These are phyloP conservation scores for Tolypocladium guangdongense DNA, from an alignment of 2,329 filamentous ascomycete genomes.

Conservation along the genomic window DNA sequence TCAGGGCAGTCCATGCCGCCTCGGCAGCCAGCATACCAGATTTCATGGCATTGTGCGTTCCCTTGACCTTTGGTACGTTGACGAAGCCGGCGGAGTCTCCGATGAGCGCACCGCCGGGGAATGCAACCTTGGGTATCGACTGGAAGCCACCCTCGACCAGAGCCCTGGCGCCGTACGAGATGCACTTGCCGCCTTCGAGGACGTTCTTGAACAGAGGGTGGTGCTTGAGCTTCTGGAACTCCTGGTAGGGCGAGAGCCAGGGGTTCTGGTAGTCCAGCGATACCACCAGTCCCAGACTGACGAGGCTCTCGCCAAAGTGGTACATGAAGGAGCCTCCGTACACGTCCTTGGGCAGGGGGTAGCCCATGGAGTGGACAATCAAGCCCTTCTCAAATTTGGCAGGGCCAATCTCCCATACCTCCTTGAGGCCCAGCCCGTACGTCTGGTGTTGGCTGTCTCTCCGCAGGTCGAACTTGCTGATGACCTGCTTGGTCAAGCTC, in stretches of 20 bases:
- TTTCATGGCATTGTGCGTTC: slow-evolving; percentile 95
- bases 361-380: slow-evolving; percentile 84
- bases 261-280: slow-evolving; percentile 94
- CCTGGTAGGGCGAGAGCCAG: slow-evolving; percentile 87
- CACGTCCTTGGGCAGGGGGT: slow-evolving; percentile 75
- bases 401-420: slow-evolving; percentile 92
- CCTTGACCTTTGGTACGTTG: slow-evolving; percentile 97
- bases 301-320: slow-evolving; percentile 95
- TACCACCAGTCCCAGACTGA: slow-evolving; percentile 82
- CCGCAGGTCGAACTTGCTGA: slow-evolving; percentile 86
- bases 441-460: slow-evolving; percentile 88
- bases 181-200: slow-evolving; percentile 93
- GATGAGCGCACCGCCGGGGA: slow-evolving; percentile 89
- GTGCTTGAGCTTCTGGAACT: slow-evolving; percentile 98
- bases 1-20: slow-evolving; percentile 70
- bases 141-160: slow-evolving; percentile 94
- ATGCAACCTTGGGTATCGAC: slow-evolving; percentile 92
- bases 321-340: slow-evolving; percentile 99
- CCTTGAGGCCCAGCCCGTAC: slow-evolving; percentile 88
- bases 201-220: slow-evolving; percentile 82
- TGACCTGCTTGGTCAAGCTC: slow-evolving; percentile 87
- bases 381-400: slow-evolving; percentile 85
- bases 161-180: slow-evolving; percentile 88
- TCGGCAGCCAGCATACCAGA: slow-evolving; percentile 95
- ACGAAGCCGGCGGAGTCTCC: slow-evolving; percentile 94